Base-by-base conservation (phyloP, 2,329 filamentous ascomycete species). In the Exserohilum turcica region DNA sequence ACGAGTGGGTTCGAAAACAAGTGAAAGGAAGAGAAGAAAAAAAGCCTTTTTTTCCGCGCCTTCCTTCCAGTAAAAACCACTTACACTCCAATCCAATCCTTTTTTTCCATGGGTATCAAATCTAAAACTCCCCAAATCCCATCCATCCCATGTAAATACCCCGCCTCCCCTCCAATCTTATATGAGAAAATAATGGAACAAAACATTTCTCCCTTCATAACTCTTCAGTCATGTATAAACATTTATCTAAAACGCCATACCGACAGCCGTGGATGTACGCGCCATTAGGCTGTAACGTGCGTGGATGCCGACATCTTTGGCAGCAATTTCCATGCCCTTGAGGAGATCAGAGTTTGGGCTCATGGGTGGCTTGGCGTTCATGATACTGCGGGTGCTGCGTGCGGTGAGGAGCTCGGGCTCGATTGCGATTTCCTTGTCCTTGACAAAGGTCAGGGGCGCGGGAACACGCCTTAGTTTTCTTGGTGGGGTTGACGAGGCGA, bases 161-260 rank as follows among this genome's bases (percentile, higher is more conserved):
- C n/a, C n/a, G n/a, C n/a, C n/a, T n/a, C n/a, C n/a, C n/a, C n/a
- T n/a, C n/a, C n/a, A n/a, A n/a, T n/a, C n/a, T n/a, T n/a, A n/a
- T n/a, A n/a, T n/a, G n/a, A n/a, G n/a, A n/a, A n/a, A n/a, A n/a
- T n/a, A n/a, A n/a, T n/a, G n/a, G n/a, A n/a, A n/a, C n/a, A n/a
- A n/a, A n/a, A n/a, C n/a, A n/a, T n/a, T n/a, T n/a, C n/a, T n/a
- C n/a, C n/a, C n/a, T n/a, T n/a, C n/a, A n/a, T n/a, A n/a, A n/a
- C n/a, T n/a, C n/a, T 24, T 24, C 7, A 24, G 21, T 24, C 21
- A 24, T 24, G 21, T 24, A 18, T 45, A 5, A 16, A n/a, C n/a
- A n/a, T n/a, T n/a, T 36, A 13, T 31, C 49, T 64, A 74, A 49
- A 73, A 74, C 2, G 72, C 72, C n/a, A 74, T 63, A 18, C 72